These are phyloP conservation scores for Ogataea kodamae DNA, from an alignment of 805 yeast species.

Conservation along the genomic window DNA sequence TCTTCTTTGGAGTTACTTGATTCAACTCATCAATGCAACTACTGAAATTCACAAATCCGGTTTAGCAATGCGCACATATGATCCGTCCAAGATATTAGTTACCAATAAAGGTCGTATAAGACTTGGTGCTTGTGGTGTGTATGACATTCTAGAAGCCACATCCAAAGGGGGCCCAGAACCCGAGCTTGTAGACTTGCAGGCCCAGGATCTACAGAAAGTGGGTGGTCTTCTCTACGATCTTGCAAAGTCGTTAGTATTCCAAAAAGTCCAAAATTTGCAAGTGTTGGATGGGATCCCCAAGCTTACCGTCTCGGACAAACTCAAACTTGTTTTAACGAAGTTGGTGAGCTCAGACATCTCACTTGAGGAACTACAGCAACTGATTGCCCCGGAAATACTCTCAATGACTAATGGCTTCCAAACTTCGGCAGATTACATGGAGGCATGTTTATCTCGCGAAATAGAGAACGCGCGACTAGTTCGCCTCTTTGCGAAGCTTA, in stretches of 20 bases:
- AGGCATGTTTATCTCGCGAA: slow-evolving; percentile 62
- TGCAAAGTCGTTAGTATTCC: slow-evolving; percentile 35
- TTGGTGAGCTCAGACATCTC: slow-evolving; percentile 29
- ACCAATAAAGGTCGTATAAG: slow-evolving; percentile 71
- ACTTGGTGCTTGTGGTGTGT: slow-evolving; percentile 65
- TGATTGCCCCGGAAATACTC: slow-evolving; percentile 45
- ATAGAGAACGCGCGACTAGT: slow-evolving; percentile 86
- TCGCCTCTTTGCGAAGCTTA: slow-evolving; percentile 75
- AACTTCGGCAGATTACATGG: slow-evolving; percentile 53
- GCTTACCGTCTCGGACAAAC: slow-evolving; percentile 40
- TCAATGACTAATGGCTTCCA: slow-evolving; percentile 47
- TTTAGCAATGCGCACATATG: slow-evolving; percentile 59
- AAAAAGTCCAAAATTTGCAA: slow-evolving; percentile 18
- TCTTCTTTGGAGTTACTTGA: slow-evolving; percentile 68
- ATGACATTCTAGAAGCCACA: slow-evolving; percentile 53
- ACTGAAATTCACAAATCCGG: slow-evolving; percentile 61
- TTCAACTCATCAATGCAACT: slow-evolving; percentile 72
- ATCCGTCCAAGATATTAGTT: slow-evolving; percentile 66
- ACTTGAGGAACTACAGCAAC: slow-evolving; percentile 33
- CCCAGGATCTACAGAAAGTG: slow-evolving; percentile 53
- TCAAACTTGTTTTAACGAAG: slow-evolving; percentile 43
- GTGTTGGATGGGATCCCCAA: slow-evolving; percentile 26
- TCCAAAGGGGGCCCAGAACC: slow-evolving; percentile 29
- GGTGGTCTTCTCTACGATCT: slow-evolving; percentile 61
- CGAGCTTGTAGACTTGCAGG: slow-evolving; percentile 15